These are phyloP conservation scores for Penicillium desertorum DNA, from an alignment of 495 filamentous ascomycete species.

Conservation along the genomic window DNA sequence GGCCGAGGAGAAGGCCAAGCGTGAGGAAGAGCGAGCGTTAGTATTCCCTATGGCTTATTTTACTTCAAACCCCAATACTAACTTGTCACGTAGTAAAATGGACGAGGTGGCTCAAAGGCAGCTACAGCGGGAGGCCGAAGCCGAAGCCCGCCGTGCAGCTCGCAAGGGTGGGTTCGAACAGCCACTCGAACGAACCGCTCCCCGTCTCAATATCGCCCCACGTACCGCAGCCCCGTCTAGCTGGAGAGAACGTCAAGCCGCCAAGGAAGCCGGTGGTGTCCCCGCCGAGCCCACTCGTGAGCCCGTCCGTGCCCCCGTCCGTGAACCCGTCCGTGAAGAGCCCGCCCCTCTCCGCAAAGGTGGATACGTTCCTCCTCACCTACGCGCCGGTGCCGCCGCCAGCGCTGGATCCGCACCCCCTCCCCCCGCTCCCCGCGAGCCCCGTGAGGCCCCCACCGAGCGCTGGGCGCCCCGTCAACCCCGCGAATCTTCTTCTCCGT, in stretches of 20 bases:
- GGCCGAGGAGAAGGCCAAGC: constrained; percentile 73
- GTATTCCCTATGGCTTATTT: constrained; percentile 34
- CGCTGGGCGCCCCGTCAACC: constrained; percentile 28
- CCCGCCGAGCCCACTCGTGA: constrained; percentile 24
- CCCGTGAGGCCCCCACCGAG: constrained; percentile 33
- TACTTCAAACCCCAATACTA: constrained; percentile 15
- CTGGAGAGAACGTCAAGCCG: constrained; percentile 86
- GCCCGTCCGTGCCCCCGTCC: constrained; percentile 29
- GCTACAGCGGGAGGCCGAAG: constrained; percentile 68
- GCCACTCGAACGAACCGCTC: constrained; percentile 58
- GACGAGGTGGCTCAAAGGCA: constrained; percentile 65
- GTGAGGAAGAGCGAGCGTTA: constrained; percentile 79
- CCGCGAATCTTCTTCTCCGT: constrained; percentile 19
- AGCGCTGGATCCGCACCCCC: constrained; percentile 35
- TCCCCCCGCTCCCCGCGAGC: constrained; percentile 33
- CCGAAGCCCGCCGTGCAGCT: constrained; percentile 55
- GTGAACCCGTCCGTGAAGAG: constrained; percentile 36
- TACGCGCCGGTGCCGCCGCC: constrained; percentile 38
- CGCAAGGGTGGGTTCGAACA: constrained; percentile 48
- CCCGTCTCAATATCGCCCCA: constrained; percentile 63
- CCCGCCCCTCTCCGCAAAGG: constrained; percentile 36
- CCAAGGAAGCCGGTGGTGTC: constrained; percentile 50
- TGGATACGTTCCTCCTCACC: constrained; percentile 54
- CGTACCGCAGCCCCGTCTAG: constrained; percentile 55
- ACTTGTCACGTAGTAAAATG: constrained; percentile 49